Evolutionary conservation across 2,329 filamentous ascomycete species (phyloP), one percentile per base, ranked within the genome.

Genomic region (Dothideomycetes sp.): DNA sequence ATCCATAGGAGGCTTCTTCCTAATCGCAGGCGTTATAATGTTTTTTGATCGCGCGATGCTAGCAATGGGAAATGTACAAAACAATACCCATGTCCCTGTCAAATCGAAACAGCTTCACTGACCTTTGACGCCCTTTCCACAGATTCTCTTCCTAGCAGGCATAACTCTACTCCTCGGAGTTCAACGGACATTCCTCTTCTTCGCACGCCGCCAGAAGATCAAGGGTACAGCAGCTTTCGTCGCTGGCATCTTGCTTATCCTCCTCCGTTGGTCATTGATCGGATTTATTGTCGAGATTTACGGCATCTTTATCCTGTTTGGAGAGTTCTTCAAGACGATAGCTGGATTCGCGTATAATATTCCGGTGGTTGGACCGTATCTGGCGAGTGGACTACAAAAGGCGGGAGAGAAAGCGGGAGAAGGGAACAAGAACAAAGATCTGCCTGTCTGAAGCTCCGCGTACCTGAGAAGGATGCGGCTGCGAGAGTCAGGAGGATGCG

Each of bases 11-110:
- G 86, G 84, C 51, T 81, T 96, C 70, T 98, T 98, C 72, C 77
- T 98, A 43, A 76, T 95, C 59, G 84, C 86, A 58, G 91, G 91
- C 46, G 85, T 98, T 8, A 74, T 98, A 65, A 76, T 98, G 65
- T 96, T 98, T 70, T 98, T 98, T 69, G 91, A 98, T 66, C 79
- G 91, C 50, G 85, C 91, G 56, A 88, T 96, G 85, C 89, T 70
- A 57, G 80, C 70, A 18, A n/a, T n/a, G n/a, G n/a, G n/a, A n/a
- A n/a, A n/a, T n/a, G n/a, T n/a, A n/a, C n/a, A n/a, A n/a, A n/a
- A n/a, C n/a, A n/a, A n/a, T n/a, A n/a, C n/a, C n/a, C n/a, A 4
- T 13, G 4, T 31, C 22, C 37, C 33, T 46, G 10, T 36, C 37
- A 18, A 18, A 24, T 22, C 35, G 31, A 22, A 29, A 48, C 9